A percentile compares a stretch with the other conserved stretches of the same genome.
Conservation (phyloP, 495 filamentous ascomycete species). For the Parathielavia hyrcaniae region DNA sequence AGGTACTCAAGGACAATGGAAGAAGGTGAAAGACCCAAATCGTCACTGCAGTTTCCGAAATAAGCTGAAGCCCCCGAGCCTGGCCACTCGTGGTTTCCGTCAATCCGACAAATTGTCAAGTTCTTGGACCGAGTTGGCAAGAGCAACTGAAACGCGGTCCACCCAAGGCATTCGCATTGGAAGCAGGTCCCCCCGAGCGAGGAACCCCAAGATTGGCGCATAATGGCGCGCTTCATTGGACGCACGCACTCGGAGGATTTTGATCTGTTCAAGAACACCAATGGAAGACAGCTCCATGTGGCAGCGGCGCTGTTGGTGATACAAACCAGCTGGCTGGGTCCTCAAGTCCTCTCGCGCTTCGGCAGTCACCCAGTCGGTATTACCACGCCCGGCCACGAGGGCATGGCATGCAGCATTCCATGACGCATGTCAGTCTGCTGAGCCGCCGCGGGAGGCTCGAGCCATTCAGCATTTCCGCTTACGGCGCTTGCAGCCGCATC, state of each 20-base stretch:
- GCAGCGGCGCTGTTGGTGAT: conserved; percentile 5
- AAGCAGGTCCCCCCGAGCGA: too few relatives aligned
- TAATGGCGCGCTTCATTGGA: too few relatives aligned
- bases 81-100: too few relatives aligned
- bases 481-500: not conserved
- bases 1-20: too few relatives aligned
- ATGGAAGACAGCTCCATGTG: not conserved
- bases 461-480: not conserved
- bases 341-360: conserved; percentile 4
- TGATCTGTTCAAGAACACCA: not conserved
- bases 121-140: too few relatives aligned
- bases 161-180: too few relatives aligned
- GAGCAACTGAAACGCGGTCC: too few relatives aligned
- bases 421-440: not conserved
- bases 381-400: not conserved
- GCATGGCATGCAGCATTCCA: not conserved
- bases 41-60: too few relatives aligned
- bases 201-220: too few relatives aligned
- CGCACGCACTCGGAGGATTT: not conserved
- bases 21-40: too few relatives aligned
- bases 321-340: conserved; percentile 4
- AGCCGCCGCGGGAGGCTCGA: not conserved
- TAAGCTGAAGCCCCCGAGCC: too few relatives aligned
- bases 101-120: too few relatives aligned
- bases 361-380: not conserved